Percentiles rank a stretch among this genome's conserved stretches.
Evolutionary conservation across 2,329 filamentous ascomycete genomes (phyloP).

Genomic region (Trichoderma lentiforme): DNA sequence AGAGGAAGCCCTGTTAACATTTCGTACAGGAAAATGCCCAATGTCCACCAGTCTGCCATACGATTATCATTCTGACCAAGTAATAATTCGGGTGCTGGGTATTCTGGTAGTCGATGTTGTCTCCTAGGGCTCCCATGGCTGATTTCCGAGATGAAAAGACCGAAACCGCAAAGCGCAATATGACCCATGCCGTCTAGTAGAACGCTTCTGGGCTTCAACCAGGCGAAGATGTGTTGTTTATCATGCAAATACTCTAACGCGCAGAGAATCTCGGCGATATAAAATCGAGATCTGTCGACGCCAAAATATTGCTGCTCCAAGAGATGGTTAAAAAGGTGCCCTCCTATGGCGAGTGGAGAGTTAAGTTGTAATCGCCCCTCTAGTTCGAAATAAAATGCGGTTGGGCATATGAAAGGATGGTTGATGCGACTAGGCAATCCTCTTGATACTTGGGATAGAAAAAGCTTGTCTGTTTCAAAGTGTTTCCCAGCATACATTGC

Average conservation of each 20-base stretch:
- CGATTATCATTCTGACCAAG: constrained; percentile 85
- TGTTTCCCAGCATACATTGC: background rate
- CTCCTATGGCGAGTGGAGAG: constrained; percentile 87
- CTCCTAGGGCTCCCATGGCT: constrained; percentile 78
- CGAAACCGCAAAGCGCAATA: constrained; percentile 86
- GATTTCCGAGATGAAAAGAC: constrained; percentile 88
- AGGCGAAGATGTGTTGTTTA: constrained; percentile 82
- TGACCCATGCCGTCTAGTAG: constrained; percentile 86
- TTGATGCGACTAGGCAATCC: constrained; percentile 65
- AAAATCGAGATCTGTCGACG: constrained; percentile 83
- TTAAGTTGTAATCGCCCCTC: constrained; percentile 47
- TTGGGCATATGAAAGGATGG: constrained; percentile 87
- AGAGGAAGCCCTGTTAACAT: constrained; percentile 88
- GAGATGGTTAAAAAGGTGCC: constrained; percentile 84
- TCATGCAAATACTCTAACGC: constrained; percentile 84
- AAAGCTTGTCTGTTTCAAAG: background rate
- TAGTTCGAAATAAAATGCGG: constrained; percentile 42
- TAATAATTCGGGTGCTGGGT: constrained; percentile 82
- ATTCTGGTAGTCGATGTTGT: constrained; percentile 73
- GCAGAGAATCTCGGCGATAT: constrained; percentile 83
- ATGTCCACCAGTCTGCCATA: constrained; percentile 92
- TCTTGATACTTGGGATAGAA: background rate
- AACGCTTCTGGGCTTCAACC: constrained; percentile 70
- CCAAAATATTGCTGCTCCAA: constrained; percentile 88
- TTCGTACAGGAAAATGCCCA: constrained; percentile 87